Conservation (phyloP, 2,329 filamentous ascomycete species). For the Calonectria henricotiae region DNA sequence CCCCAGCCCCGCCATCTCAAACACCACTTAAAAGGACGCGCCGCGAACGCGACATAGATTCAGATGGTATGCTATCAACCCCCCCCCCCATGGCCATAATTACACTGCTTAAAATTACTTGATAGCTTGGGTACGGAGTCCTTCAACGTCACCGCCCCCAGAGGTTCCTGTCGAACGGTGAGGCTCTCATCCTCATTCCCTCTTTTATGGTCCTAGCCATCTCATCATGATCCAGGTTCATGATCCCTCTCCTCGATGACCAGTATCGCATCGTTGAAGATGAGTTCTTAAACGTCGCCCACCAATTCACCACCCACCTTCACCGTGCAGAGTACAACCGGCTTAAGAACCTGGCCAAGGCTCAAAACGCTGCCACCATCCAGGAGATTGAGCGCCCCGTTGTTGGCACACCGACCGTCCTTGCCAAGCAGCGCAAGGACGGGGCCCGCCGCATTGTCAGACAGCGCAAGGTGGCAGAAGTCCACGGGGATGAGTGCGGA, state of each 20-base stretch:
- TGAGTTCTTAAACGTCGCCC: conserved; percentile 79
- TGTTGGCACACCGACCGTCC: conserved; percentile 57
- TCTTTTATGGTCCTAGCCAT: neutral
- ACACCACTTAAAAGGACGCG: conserved; percentile 40
- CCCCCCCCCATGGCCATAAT: neutral
- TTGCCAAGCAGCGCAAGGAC: conserved; percentile 48
- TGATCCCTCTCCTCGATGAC: conserved; percentile 80
- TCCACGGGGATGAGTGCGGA: conserved; percentile 18
- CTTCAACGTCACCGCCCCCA: conserved; percentile 70
- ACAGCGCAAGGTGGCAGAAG: conserved; percentile 48
- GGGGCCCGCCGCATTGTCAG: conserved; percentile 44
- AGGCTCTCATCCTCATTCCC: neutral
- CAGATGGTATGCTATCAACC: conserved; percentile 48
- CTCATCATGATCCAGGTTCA: conserved; percentile 64
- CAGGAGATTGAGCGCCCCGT: conserved; percentile 69
- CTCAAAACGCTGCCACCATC: conserved; percentile 70
- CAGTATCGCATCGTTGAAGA: conserved; percentile 88
- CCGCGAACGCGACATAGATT: conserved; percentile 44
- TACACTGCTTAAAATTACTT: conserved; percentile 5
- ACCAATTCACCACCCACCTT: conserved; percentile 81
- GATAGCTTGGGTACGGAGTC: conserved; percentile 55
- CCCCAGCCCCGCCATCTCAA: conserved; percentile 26
- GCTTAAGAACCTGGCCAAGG: conserved; percentile 72
- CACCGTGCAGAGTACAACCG: conserved; percentile 84
- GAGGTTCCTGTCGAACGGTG: conserved; percentile 67